Evolutionary conservation across 768 basidiomycete species (phyloP), one percentile per base, ranked within the genome.

Genomic region (Russula brevipes): DNA sequence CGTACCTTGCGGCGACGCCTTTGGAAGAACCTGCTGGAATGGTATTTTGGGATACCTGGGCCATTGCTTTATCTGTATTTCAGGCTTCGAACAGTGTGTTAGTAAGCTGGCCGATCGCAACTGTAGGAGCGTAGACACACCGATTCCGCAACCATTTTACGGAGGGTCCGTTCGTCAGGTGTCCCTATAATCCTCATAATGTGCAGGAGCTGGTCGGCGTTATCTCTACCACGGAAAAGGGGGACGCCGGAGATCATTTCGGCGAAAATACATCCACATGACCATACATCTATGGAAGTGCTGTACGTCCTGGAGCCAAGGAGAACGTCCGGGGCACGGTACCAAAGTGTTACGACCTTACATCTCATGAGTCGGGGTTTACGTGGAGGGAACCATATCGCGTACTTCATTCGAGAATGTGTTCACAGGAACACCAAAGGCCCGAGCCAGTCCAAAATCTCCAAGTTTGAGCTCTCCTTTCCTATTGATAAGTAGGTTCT

Each of bases 231-330:
- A 67, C 96, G 82, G 81, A 99, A 99, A 35, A 99, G 82, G 33
- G 97, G 97, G 5, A 94, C 89, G 1, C 97, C 97, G 19, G 91
- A 88, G 63, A 99, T 98, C 96, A 99, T 98, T 76, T 99, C 97
- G 19, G 97, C 96, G 73, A 99, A 97, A 72, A 99, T 99, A 73
- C 97, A 98, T 10, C 97, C 97, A 61, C 94, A 96, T 14, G 92
- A 94, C 97, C 97, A 99, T 54, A 98, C 90, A 73, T 99, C 97
- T 69, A 99, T 98, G 36, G 91, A 94, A 3, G 97, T 98, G 77
- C 89, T 95, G 73, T 99, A 99, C 19, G 96, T 98, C 63, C 97
- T 82, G 24, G 94, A 96, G 56, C 97, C 97, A 66, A 99, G 84
- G 31, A 99, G 83, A 47, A 99, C 97, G 72, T 99, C 97, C 0